A percentile compares a stretch with the other conserved stretches of the same genome.
Evolutionary conservation across 78 protist species (phyloP).

Genomic region (Diacronema lutheri): DNA sequence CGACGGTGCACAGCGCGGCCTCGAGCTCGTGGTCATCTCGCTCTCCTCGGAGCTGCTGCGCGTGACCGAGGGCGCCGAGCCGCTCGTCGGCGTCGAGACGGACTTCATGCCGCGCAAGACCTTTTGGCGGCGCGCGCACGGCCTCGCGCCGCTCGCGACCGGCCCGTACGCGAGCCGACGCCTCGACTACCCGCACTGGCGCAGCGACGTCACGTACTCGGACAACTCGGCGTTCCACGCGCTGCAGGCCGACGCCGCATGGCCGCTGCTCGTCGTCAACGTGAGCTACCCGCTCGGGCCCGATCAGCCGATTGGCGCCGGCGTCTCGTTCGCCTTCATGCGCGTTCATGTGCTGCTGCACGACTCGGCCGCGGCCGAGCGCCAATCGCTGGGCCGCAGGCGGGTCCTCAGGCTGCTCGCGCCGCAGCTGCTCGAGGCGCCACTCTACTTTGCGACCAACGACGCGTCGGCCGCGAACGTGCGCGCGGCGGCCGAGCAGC

Average conservation of each 20-base stretch:
- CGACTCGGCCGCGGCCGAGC: background rate
- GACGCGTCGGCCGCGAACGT: background rate
- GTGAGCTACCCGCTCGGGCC: background rate
- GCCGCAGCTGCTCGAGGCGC: background rate
- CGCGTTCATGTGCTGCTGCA: background rate
- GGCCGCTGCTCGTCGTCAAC: background rate
- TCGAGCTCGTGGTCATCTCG: background rate
- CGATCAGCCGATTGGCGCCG: background rate
- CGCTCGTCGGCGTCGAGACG: background rate
- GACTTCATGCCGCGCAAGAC: background rate
- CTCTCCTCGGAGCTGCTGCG: background rate
- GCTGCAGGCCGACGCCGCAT: background rate
- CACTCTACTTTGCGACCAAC: background rate
- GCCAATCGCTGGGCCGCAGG: background rate
- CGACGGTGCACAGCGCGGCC: no score
- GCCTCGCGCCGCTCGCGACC: background rate
- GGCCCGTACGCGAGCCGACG: background rate
- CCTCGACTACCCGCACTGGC: background rate
- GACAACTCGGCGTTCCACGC: background rate
- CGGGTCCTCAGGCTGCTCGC: background rate
- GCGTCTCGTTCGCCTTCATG: background rate
- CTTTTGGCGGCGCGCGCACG: background rate
- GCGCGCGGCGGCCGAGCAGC: background rate
- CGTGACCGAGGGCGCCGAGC: background rate
- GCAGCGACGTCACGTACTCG: background rate